A percentile compares a stretch with the other conserved stretches of the same genome.
Conservation (phyloP, 768 basidiomycete species). For the Podaxis sp. region DNA sequence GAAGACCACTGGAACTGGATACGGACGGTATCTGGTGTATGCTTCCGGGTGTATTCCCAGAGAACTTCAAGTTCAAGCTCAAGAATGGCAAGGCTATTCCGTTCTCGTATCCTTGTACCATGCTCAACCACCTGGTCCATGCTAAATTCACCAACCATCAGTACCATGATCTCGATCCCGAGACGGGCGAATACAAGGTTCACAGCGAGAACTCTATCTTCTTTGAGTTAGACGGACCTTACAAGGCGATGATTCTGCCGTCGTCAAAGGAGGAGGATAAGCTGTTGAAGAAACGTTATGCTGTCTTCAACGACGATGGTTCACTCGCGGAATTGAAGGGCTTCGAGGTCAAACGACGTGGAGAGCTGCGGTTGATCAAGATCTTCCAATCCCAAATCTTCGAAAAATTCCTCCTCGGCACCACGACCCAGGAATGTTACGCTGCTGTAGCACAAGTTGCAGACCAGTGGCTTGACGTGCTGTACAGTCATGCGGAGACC, state of each 20-base stretch:
- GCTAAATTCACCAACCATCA: slow-evolving; percentile 96
- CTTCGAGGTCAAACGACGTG: slow-evolving; percentile 97
- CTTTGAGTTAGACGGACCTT: slow-evolving; percentile 98
- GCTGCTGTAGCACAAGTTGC: slow-evolving; percentile 91
- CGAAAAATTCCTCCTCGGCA: slow-evolving; percentile 93
- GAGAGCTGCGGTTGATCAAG: slow-evolving; percentile 97
- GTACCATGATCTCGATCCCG: slow-evolving; percentile 89
- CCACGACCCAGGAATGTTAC: slow-evolving; percentile 95
- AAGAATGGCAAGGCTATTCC: slow-evolving; percentile 81
- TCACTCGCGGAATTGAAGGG: slow-evolving; percentile 98
- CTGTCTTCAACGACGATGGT: slow-evolving; percentile 98
- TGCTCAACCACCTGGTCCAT: slow-evolving; percentile 98
- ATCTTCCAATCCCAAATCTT: slow-evolving; percentile 99
- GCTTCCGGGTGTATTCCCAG: slow-evolving; percentile 97
- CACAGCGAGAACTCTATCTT: slow-evolving; percentile 99
- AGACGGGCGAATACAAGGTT: slow-evolving; percentile 80
- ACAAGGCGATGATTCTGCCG: slow-evolving; percentile 98
- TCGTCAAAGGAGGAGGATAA: slow-evolving; percentile 99
- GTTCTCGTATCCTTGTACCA: slow-evolving; percentile 97
- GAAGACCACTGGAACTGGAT: slow-evolving; percentile 94
- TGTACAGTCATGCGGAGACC: slow-evolving; percentile 83
- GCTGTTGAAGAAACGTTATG: slow-evolving; percentile 96
- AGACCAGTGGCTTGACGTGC: slow-evolving; percentile 95
- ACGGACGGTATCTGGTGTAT: slow-evolving; percentile 99
- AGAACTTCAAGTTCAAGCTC: slow-evolving; percentile 96